phyloP scores from a whole-genome alignment of 2,329 filamentous ascomycete species.

The Acarospora socialis region DNA sequence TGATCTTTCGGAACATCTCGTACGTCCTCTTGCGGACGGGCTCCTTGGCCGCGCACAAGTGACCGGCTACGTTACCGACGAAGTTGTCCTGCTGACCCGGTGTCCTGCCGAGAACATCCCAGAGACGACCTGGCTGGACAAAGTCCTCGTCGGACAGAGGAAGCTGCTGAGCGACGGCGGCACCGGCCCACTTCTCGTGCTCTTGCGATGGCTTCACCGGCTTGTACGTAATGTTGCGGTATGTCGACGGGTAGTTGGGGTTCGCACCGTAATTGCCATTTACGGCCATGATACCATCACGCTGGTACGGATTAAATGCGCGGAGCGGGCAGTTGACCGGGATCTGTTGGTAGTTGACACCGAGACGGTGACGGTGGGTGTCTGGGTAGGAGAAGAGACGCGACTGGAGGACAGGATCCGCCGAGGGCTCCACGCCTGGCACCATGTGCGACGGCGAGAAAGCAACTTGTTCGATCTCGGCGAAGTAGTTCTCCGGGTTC shows the following conservation, averaged over 20 bases:
- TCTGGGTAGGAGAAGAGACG: conserved; percentile 49
- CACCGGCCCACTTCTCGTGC: conserved; percentile 31
- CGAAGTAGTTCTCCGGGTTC: conserved; percentile 54
- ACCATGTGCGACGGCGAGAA: conserved; percentile 53
- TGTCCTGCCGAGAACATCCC: conserved; percentile 38
- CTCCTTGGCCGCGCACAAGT: conserved; percentile 39
- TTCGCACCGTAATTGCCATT: conserved; percentile 44
- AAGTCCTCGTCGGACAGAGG: conserved; percentile 31
- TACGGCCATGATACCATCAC: conserved; percentile 25
- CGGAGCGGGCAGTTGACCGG: conserved; percentile 22
- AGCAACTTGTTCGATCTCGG: conserved; percentile 52
- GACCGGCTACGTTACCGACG: conserved; percentile 43
- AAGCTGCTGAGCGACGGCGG: conserved; percentile 26
- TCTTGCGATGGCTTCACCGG: conserved; percentile 28
- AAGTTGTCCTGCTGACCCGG: conserved; percentile 48
- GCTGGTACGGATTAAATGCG: conserved; percentile 38
- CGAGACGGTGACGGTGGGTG: conserved; percentile 28
- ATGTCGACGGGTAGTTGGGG: conserved; percentile 43
- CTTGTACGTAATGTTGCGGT: conserved; percentile 26
- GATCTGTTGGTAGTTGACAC: conserved; percentile 27
- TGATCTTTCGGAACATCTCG: conserved; percentile 46
- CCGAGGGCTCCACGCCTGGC: conserved; percentile 47
- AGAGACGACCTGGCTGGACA: conserved; percentile 29
- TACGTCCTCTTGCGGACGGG: conserved; percentile 45
- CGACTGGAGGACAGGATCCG: conserved; percentile 49